Base-by-base conservation (phyloP, 768 basidiomycete species). In the Lentinula sp. region DNA sequence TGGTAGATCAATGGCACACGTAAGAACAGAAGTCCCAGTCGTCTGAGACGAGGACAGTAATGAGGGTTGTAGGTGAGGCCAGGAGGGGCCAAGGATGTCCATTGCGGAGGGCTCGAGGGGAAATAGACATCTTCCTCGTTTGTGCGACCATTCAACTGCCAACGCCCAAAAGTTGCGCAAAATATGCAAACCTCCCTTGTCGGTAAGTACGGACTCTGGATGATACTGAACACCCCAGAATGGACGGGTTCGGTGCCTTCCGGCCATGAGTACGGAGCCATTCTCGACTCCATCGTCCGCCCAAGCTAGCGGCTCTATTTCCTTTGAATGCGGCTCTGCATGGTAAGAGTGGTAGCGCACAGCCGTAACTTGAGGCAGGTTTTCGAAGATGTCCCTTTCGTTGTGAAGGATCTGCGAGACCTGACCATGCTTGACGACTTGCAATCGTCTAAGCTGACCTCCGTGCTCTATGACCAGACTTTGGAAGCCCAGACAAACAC, bases 201-300 rank as follows among this genome's bases (percentile, higher is more conserved):
- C 74, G 2, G 91, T 93, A 65, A 88, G 80, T 3, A 89, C 83
- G 4, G 91, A 93, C 69, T 93, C 92, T 6, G 92, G 92, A 69
- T 94, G 92, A 69, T 93, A 94, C 68, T 94, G 92, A 23, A 94
- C 92, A 3, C 88, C 91, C 87, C 89, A 93, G 67, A 91, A 90
- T 4, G 92, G 91, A 62, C 78, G 81, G 23, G 66, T 71, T 54
- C 64, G 76, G 69, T 94, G 92, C 64, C 79, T 81, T 32, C 82
- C 73, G 43, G 85, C 90, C 91, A 94, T 93, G 50, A 91, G 77
- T 20, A 91, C 85, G 48, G 66, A 77, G 6, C 87, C 88, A 62
- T 90, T 85, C 57, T 86, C 88, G 23, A 74, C 74, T 23, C 77
- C 83, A 64, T 93, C 90, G 49, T 87, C 75, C 7, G 85, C 75